Percentiles rank a stretch among this genome's conserved stretches.
These are phyloP conservation scores for Nitzschia palea DNA, from an alignment of 108 stramenopile species.

Conservation along the genomic window DNA sequence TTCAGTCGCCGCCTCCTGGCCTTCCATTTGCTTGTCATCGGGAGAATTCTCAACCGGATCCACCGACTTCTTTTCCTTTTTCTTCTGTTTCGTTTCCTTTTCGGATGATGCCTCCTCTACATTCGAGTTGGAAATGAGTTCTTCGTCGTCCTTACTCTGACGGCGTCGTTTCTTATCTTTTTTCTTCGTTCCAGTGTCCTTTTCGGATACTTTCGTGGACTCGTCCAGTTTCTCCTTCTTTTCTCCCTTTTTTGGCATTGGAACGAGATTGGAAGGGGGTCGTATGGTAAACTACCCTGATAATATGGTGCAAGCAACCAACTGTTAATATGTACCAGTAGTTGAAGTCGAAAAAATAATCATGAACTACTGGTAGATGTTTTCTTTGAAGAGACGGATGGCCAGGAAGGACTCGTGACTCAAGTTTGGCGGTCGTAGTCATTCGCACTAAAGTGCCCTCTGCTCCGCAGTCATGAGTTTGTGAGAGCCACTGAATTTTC, in stretches of 20 bases:
- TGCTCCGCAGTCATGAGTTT: too few relatives aligned
- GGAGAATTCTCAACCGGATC: background rate
- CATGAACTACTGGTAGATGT: background rate
- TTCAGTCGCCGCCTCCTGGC: background rate
- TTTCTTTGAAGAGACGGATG: background rate
- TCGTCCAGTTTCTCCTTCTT: too few relatives aligned
- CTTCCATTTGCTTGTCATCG: background rate
- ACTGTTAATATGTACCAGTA: too few relatives aligned
- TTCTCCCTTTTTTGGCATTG: too few relatives aligned
- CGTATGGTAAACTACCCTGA: too few relatives aligned
- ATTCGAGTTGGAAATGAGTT: background rate
- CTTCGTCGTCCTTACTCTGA: conserved; percentile 8
- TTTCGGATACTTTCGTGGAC: conserved; percentile 7
- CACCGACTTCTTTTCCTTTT: background rate
- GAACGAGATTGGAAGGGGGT: too few relatives aligned
- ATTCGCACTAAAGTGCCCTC: too few relatives aligned
- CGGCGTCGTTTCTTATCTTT: conserved; percentile 34
- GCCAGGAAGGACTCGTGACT: background rate
- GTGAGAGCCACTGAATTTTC: too few relatives aligned
- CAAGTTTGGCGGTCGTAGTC: too few relatives aligned
- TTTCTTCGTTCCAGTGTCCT: conserved; percentile 15
- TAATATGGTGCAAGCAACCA: too few relatives aligned
- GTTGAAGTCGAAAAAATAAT: too few relatives aligned
- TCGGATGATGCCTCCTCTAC: background rate
- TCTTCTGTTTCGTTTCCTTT: conserved; percentile 27